phyloP scores from a whole-genome alignment of 208 protist genomes.

The Endotrypanum monterogeii region DNA sequence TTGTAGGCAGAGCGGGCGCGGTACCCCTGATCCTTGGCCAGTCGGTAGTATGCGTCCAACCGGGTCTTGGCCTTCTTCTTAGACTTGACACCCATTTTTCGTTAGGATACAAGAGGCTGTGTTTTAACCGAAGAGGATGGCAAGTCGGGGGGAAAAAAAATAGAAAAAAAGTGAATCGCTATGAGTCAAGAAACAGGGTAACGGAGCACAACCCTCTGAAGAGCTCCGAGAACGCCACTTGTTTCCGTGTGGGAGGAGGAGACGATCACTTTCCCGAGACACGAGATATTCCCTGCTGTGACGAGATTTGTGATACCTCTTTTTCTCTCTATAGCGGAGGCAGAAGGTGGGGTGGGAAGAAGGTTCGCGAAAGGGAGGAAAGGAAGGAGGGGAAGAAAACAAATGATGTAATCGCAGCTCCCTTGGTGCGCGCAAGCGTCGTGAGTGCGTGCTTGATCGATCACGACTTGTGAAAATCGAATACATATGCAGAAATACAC shows the following conservation, averaged over 20 bases:
- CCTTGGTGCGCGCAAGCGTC: too few relatives aligned
- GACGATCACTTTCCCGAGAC: neutral
- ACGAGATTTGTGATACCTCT: too few relatives aligned
- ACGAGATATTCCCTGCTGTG: neutral
- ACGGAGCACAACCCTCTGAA: neutral
- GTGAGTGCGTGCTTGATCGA: too few relatives aligned
- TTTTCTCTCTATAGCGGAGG: too few relatives aligned
- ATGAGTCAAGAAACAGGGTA: neutral
- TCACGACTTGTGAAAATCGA: too few relatives aligned
- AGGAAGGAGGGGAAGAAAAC: too few relatives aligned
- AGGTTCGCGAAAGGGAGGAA: too few relatives aligned
- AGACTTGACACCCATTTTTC: conserved; percentile 83
- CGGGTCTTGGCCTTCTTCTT: conserved; percentile 94
- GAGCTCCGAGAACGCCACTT: neutral
- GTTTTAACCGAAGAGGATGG: neutral
- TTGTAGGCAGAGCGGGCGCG: conserved; percentile 99
- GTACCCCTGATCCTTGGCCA: conserved; percentile 99
- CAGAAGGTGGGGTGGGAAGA: too few relatives aligned
- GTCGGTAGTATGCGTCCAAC: conserved; percentile 97
- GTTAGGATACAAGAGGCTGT: neutral
- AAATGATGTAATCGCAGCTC: too few relatives aligned
- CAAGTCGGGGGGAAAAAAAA: too few relatives aligned
- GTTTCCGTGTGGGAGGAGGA: neutral
- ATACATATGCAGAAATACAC: too few relatives aligned
- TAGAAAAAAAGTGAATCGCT: neutral